Evolutionary conservation across 768 basidiomycete genomes (phyloP), one percentile per base, ranked within the genome.

Genomic region (Pulveroboletus sp.): DNA sequence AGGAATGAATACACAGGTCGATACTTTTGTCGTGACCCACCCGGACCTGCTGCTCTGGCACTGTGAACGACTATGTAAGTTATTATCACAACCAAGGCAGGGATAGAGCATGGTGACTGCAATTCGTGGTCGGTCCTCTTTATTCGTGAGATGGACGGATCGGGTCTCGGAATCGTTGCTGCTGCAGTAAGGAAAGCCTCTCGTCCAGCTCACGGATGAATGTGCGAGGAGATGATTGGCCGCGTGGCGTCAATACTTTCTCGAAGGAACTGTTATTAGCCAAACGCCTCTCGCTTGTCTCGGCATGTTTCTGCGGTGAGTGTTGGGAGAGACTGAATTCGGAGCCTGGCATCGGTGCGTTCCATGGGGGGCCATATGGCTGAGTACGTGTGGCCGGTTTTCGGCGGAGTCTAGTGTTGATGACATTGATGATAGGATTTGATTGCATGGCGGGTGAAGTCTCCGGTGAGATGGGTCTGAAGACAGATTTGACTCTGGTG

Each of bases 281-380:
- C 15, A 42, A 46, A 33, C 5, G 28, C 39, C 48, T 52, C 9
- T 44, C 43, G 21, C 6, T 36, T 18, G 36, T 49, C 3, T 42
- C 43, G 9, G 35, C 3, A 9, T 39, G 21, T 38, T 44, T 37
- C 21, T 28, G 56, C 15, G 37, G 14, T 46, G 43, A 43, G 15
- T 46, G 50, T 6, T 28, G 46, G 10, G 51, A 24, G 12, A 45
- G 42, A 37, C 7, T 8, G 1, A 24, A 37, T 15, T 61, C 56
- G 11, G 33, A 41, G n/a, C 49, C 37, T 15, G 64, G 64, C 65
- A 67, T 67, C 2, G 52, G 49, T 15, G 58, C 63, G 51, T 69
- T 73, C 57, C 69, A 72, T 5, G 71, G 71, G 32, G 69, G 63
- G 10, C 68, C 65, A 24, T 72, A 72, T 5, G 71, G 71, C 15